Evolutionary conservation across 148 eudicot genomes (phyloP).

Genomic region (Pouteria glomerata): DNA sequence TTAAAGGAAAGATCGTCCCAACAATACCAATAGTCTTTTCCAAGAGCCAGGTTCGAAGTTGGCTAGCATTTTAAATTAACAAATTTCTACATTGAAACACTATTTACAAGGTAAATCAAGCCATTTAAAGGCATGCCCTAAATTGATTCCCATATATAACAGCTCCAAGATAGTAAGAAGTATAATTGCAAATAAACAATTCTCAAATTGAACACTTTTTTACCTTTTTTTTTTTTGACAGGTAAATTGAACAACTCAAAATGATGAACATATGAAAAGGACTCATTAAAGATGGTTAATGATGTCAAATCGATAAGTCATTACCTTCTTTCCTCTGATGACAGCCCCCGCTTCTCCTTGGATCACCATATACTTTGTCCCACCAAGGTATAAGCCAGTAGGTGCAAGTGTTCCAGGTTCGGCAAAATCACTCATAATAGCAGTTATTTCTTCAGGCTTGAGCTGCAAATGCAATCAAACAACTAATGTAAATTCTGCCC

Average conservation of each 20-base stretch:
- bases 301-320: background rate
- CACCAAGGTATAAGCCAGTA: conserved; percentile 54
- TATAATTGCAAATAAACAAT: no score
- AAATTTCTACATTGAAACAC: background rate
- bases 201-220: no score
- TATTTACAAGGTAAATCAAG: background rate
- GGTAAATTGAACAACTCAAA: no score
- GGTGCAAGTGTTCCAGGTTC: conserved; percentile 68
- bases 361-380: conserved; percentile 65
- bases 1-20: background rate
- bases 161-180: background rate
- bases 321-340: conserved; percentile 62
- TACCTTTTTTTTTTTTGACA: no score
- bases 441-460: conserved; percentile 33
- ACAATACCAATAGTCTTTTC: background rate
- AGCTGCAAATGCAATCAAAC: conserved; percentile 23
- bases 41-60: background rate
- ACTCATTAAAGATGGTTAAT: background rate
- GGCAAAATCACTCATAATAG: conserved; percentile 39
- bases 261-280: background rate
- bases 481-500: background rate
- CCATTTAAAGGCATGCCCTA: background rate
- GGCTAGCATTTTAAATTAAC: background rate
- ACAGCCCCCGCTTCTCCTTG: conserved; percentile 60
- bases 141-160: background rate